Base-by-base conservation (phyloP, 306 rosid species). In the Gleditsia sinensis region DNA sequence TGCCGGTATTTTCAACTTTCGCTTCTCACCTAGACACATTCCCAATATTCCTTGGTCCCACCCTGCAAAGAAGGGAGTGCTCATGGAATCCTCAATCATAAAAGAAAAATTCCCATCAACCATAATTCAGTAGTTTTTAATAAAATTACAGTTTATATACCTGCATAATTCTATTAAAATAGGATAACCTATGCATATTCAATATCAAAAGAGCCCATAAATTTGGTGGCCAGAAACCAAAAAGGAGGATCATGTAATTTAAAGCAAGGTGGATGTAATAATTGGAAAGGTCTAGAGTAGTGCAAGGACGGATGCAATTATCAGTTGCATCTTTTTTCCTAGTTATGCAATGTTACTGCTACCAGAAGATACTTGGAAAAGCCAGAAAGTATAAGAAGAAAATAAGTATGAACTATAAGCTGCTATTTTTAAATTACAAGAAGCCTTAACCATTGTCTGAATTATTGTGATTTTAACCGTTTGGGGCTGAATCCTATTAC, bases 21-120 rank as follows among this genome's bases (percentile, higher is more conserved):
- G 75, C 91, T 93, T 93, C 90, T 93, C 98, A 37, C 98, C 97
- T 1, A 91, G 77, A 61, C 98, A 93, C 87, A 89, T 89, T 74
- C 97, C 98, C 85, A 86, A 51, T 65, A 93, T 56, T 32, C 98
- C 98, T 83, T 93, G 97, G 83, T 93, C 98, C 97, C 98, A 93
- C 60, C 98, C 98, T 93, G 85, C 62, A 82, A 67, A 78, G 24
- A 27, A 40, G 45, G 60, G 28, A 73, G 28, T 28, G 7, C 53
- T 37, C 46, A 77, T 24, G 72, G n/a, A 77, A 65, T 59, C 56
- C 4, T 65, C 36, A 25, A 81, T 65, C 56, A 46, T 57, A 67
- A 75, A 64, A 69, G 32, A 32, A 39, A n/a, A 61, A 3, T 55
- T 27, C 25, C 67, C 72, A 58, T 76, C 67, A 67, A 48, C 49